Percentiles rank a stretch among this genome's conserved stretches.
Conservation (phyloP, 1,139 yeast genomes). For the Blastobotrys elegans region DNA sequence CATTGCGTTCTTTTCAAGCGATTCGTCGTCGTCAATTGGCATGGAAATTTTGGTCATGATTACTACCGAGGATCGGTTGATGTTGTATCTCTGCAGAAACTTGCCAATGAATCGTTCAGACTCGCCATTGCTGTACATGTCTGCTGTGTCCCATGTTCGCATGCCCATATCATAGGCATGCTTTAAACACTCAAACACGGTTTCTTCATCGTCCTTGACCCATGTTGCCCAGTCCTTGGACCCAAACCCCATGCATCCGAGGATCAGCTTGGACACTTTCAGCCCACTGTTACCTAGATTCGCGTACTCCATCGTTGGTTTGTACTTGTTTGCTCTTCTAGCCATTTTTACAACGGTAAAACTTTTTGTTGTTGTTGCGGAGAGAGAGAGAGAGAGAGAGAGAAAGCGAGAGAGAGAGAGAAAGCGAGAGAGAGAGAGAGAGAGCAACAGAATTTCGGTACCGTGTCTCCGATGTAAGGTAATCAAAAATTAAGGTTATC, state of each 20-base stretch:
- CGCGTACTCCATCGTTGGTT: slow-evolving; percentile 11
- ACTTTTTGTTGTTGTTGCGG: neutral
- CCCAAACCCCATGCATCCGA: slow-evolving; percentile 58
- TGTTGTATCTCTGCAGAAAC: slow-evolving; percentile 37
- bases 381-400: neutral
- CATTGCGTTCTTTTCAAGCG: slow-evolving; percentile 34
- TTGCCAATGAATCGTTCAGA: slow-evolving; percentile 40
- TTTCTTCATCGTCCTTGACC: slow-evolving; percentile 45
- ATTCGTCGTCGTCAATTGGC: slow-evolving; percentile 33
- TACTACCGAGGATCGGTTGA: slow-evolving; percentile 39
- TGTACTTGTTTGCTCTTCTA: neutral
- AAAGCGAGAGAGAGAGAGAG: neutral
- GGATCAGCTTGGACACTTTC: slow-evolving; percentile 46
- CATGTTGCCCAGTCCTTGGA: slow-evolving; percentile 43
- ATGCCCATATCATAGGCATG: slow-evolving; percentile 45
- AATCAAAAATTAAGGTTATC: neutral
- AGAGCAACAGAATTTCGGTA: neutral
- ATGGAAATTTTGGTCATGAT: slow-evolving; percentile 25
- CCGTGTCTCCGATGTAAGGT: neutral
- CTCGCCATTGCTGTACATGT: slow-evolving; percentile 42
- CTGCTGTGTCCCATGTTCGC: slow-evolving; percentile 49
- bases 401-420: neutral
- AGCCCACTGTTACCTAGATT: slow-evolving; percentile 47
- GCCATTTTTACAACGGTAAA: too few species aligned
- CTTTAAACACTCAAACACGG: slow-evolving; percentile 41